Evolutionary conservation across 768 basidiomycete genomes (phyloP), one percentile per base, ranked within the genome.

Genomic region (Agrocybe praecox): DNA sequence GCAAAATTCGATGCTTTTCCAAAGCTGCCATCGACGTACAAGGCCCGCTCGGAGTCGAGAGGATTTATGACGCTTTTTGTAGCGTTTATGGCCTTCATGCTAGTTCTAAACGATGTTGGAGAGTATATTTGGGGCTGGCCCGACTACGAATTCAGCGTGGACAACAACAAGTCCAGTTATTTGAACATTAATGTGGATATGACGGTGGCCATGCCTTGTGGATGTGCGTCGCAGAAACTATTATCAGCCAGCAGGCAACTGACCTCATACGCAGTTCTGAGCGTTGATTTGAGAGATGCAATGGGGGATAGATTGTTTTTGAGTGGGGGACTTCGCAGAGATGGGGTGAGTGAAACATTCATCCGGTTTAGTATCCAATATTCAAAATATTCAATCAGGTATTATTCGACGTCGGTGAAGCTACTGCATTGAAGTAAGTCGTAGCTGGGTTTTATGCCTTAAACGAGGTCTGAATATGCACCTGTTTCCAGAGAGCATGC

Each of bases 81-180:
- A 52, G 71, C 77, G 7, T 62, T 89, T 44, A 60, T 93, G 45
- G 85, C 90, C 11, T 72, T 92, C 51, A 62, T 94, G 22, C 81
- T 96, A 18, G 81, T 95, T 54, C 79, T 94, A 58, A 96, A 96
- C 63, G 96, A 98, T 66, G 72, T 96, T 43, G 87, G 87, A 48
- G 96, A 98, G 68, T 98, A 85, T 66, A 74, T 98, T 32, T 98
- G 92, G 84, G 96, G 96, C 44, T 96, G 94, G 84, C 89, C 92
- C 7, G 90, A 92, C 67, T 88, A 88, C 63, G 87, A 89, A 67
- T 99, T 98, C 72, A 88, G 85, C 61, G 88, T 99, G 50, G 96
- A 98, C 67, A 72, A 72, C 29, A 80, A 83, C 53, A 73, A 79
- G 33, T 72, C 72, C 11, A 84, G 81, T 58, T 86, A 78, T 51